phyloP scores from a whole-genome alignment of 768 basidiomycete species.

The Mycena albidolilacea region DNA sequence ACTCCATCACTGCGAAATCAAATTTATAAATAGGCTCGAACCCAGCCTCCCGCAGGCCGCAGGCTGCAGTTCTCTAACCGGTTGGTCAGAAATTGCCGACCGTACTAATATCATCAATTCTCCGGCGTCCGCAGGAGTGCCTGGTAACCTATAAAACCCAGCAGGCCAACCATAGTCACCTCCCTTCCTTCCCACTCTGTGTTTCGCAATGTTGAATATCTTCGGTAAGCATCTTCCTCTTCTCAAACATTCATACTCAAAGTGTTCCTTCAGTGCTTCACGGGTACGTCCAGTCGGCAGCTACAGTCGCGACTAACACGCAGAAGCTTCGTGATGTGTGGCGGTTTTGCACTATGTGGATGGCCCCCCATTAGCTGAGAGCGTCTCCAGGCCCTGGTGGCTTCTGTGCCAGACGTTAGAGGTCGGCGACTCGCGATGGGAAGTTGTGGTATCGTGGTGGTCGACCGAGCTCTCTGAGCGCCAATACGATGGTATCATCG shows the following conservation, averaged over 20 bases:
- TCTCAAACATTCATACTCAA: background rate
- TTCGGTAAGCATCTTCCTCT: constrained; percentile 7
- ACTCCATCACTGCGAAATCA: too few species aligned
- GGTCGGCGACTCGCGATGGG: constrained; percentile 31
- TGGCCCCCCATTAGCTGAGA: constrained; percentile 28
- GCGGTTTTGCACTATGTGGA: constrained; percentile 42
- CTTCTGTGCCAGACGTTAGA: constrained; percentile 32
- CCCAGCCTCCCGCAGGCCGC: too few species aligned
- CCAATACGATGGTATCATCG: constrained; percentile 44
- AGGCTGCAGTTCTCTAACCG: too few species aligned
- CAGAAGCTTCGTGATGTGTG: constrained; percentile 35
- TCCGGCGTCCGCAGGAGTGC: too few species aligned
- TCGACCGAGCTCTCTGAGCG: constrained; percentile 40
- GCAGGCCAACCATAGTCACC: background rate
- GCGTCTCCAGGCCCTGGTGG: constrained; percentile 40
- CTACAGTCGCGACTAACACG: constrained; percentile 39
- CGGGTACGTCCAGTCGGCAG: constrained; percentile 42
- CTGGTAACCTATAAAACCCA: background rate
- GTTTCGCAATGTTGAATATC: constrained; percentile 29
- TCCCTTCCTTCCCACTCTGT: background rate
- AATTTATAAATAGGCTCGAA: too few species aligned
- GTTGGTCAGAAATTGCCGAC: too few species aligned
- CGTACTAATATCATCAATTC: too few species aligned
- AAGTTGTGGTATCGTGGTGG: constrained; percentile 41
- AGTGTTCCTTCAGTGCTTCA: constrained; percentile 32